Conservation (phyloP, 2,329 filamentous ascomycete species). For the Arthrobotrys iridis region DNA sequence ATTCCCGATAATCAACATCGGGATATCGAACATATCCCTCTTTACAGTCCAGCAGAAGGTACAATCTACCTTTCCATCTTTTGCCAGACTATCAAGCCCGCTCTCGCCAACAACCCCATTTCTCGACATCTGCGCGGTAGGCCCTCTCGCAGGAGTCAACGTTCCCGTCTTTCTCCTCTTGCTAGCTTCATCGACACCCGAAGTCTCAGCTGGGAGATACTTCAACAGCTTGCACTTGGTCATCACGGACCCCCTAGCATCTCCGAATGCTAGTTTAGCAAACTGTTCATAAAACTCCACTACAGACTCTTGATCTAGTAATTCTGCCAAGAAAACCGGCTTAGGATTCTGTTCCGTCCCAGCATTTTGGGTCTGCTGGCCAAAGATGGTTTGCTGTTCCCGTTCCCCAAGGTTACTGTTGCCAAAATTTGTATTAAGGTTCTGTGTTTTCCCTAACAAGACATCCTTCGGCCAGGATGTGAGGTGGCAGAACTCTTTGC, state of each 20-base stretch:
- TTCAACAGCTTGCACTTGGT: constrained; percentile 87
- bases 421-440: constrained; percentile 84
- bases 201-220: constrained; percentile 65
- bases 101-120: constrained; percentile 71
- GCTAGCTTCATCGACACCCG: constrained; percentile 44
- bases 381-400: constrained; percentile 63
- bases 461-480: constrained; percentile 95
- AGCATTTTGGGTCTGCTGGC: constrained; percentile 67
- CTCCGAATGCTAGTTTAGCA: constrained; percentile 88
- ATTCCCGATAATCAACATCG: constrained; percentile 98
- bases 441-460: constrained; percentile 84
- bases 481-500: constrained; percentile 95
- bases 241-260: constrained; percentile 84
- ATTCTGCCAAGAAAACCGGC: constrained; percentile 88
- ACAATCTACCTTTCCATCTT: constrained; percentile 91
- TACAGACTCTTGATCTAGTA: constrained; percentile 91
- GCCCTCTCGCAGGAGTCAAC: constrained; percentile 24
- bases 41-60: constrained; percentile 98
- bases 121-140: constrained; percentile 57
- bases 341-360: constrained; percentile 62
- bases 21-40: constrained; percentile 96
- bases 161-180: constrained; percentile 56
- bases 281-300: constrained; percentile 97
- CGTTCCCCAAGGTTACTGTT: constrained; percentile 64
- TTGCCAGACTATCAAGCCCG: constrained; percentile 82